Evolutionary conservation across 169 alveolate genomes (phyloP), one percentile per base, ranked within the genome.

Genomic region (Plasmodium falciparum): DNA sequence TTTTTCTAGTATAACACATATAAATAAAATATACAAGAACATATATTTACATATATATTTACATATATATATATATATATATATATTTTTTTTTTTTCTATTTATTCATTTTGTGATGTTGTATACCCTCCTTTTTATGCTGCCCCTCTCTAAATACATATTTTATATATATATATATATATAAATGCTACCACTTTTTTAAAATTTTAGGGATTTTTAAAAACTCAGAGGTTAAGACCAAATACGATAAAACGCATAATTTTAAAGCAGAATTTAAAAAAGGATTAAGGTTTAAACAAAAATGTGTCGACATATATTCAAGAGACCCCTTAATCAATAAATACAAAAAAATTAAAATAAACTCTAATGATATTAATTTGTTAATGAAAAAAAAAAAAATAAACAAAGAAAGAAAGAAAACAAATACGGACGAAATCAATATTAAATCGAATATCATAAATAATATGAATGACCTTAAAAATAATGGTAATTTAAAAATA

Each of bases 201-300:
- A 13, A 5, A 66, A 26, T 20, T 39, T 70, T 72, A 86, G 92
- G 71, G 26, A 47, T 61, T 15, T 86, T 86, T 86, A 71, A 66
- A 20, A 72, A 86, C 56, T 86, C 92, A 5, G 92, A 86, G 29
- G 17, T 43, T 24, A 86, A 71, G 52, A 3, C 9, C 24, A 86
- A 72, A 54, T 86, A 86, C 39, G 88, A 86, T 61, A 86, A 73
- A 73, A 86, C 59, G n/a, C 78, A 86, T 66, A 86, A 71, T 80
- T 86, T 86, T 74, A 86, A 56, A 54, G 83, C 45, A 17, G 88
- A 70, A 15, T 86, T 86, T 72, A 86, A 72, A 59, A 86, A 86
- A 29, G 86, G 67, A 4, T 43, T 86, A 26, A 59, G 70, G 43
- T 86, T 70, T 72, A 86, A 86, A 62, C 73, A 86, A 33, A 86